A percentile compares a stretch with the other conserved stretches of the same genome.
Evolutionary conservation across 371 early-diverging fungal species (phyloP).

Genomic region (Lichtheimia ornata): DNA sequence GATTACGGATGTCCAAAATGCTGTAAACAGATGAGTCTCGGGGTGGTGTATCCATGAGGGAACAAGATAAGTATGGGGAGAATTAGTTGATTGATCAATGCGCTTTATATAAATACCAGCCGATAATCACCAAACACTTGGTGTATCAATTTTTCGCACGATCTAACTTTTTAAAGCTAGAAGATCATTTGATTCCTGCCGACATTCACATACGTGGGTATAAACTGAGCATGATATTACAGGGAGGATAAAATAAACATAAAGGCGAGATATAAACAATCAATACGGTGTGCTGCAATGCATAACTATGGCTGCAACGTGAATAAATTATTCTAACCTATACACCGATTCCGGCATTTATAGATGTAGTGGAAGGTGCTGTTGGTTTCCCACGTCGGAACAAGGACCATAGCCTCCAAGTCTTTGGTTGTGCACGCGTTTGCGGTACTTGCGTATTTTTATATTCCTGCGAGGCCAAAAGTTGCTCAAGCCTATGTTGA

Average conservation of each 20-base stretch:
- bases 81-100: neutral
- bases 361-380: neutral
- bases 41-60: conserved; percentile 14
- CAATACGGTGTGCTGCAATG: too few species aligned
- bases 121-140: neutral
- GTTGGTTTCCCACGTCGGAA: conserved; percentile 17
- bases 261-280: too few species aligned
- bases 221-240: too few species aligned
- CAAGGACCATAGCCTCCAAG: conserved; percentile 23
- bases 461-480: conserved; percentile 15
- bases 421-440: conserved; percentile 7
- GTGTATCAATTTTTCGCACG: too few species aligned
- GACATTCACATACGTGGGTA: too few species aligned
- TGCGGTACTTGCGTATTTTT: conserved; percentile 6
- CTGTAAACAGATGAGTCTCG: conserved; percentile 16
- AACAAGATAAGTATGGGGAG: neutral
- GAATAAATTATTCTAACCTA: too few species aligned
- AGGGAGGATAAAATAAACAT: too few species aligned
- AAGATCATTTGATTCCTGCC: too few species aligned
- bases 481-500: conserved; percentile 18
- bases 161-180: too few species aligned
- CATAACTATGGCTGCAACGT: too few species aligned
- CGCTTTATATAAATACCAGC: neutral
- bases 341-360: neutral
- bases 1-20: conserved; percentile 36